These are phyloP conservation scores for Thelonectria blattea DNA, from an alignment of 2,329 filamentous ascomycete species.

Conservation along the genomic window DNA sequence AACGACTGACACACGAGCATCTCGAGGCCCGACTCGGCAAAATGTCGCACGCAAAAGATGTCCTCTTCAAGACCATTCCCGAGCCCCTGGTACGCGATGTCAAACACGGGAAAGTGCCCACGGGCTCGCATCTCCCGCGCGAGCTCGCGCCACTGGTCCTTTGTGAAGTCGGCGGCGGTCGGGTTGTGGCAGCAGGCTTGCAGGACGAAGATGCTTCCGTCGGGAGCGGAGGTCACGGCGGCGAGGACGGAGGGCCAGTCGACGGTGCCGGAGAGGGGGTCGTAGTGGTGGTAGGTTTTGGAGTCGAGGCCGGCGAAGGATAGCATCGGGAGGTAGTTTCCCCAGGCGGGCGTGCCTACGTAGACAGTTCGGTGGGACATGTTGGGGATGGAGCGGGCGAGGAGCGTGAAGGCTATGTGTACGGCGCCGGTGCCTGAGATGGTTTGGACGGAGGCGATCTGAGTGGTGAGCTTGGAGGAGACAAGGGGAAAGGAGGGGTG, in stretches of 20 bases:
- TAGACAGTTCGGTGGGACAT: slow-evolving; percentile 36
- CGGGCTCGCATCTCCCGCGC: slow-evolving; percentile 22
- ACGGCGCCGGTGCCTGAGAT: slow-evolving; percentile 47
- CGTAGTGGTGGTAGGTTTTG: slow-evolving; percentile 41
- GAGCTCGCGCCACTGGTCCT: slow-evolving; percentile 41
- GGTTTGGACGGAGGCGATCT: slow-evolving; percentile 45
- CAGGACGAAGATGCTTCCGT: slow-evolving; percentile 43
- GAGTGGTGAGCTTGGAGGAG: background rate
- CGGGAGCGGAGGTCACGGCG: slow-evolving; percentile 34
- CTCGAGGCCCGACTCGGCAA: slow-evolving; percentile 39
- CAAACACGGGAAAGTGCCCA: slow-evolving; percentile 42
- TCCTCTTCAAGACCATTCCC: slow-evolving; percentile 43
- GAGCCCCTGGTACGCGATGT: slow-evolving; percentile 47
- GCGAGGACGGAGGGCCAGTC: slow-evolving; percentile 37
- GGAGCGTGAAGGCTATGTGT: slow-evolving; percentile 43
- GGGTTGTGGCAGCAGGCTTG: slow-evolving; percentile 48
- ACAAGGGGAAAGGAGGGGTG: background rate
- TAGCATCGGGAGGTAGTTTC: slow-evolving; percentile 43
- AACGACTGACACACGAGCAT: slow-evolving; percentile 45
- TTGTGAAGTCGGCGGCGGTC: slow-evolving; percentile 42
- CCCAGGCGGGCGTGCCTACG: slow-evolving; percentile 39
- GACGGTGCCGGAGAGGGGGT: slow-evolving; percentile 32
- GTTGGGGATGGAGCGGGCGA: slow-evolving; percentile 33
- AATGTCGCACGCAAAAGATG: slow-evolving; percentile 36
- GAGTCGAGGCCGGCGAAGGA: slow-evolving; percentile 38